Evolutionary conservation across 345 rosid species (phyloP), one percentile per base, ranked within the genome.

Genomic region (Hevea brasiliensis): DNA sequence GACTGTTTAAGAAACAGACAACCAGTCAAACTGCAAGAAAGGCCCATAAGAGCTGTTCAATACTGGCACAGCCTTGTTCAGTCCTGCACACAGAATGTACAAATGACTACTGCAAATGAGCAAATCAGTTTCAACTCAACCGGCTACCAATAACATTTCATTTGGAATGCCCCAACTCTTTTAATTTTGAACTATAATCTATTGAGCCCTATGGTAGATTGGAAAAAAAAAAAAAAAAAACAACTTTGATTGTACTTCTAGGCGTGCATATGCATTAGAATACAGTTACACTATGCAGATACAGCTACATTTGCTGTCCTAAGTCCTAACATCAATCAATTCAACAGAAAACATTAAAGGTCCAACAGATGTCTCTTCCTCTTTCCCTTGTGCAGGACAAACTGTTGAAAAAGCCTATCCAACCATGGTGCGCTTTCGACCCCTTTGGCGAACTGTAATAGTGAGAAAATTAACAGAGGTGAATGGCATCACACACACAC

Each of bases 371-470:
- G 26, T 20, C 40, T 35, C 67, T 8, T 44, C 48, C 40, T 27
- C 58, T 74, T 67, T 18, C 57, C 18, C 45, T 61, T 2, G 45
- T 47, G 17, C 45, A n/a, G 55, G 5, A 59, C 14, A 59, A 35
- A 47, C 17, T 21, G 18, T 48, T 13, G 48, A 32, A 57, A 58
- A 67, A 71, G 79, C 68, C 86, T 76, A 92, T 76, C 99, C 97
- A 78, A 92, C 84, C 99, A 95, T 92, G 57, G 96, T 90, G 72
- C 99, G 91, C 76, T 95, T 95, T 54, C 97, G 84, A 37, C 98
- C 99, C 84, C 98, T 83, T 78, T 89, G 98, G 29, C 96, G 81
- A 83, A 92, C 98, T 95, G 86, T 48, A 73, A 70, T 54, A 59
- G 26, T 78, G 29, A 18, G 50, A 74, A 68, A n/a, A 41, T 0